These are phyloP conservation scores for Microcyclospora tardicrescens DNA, from an alignment of 2,329 filamentous ascomycete genomes.

Conservation along the genomic window DNA sequence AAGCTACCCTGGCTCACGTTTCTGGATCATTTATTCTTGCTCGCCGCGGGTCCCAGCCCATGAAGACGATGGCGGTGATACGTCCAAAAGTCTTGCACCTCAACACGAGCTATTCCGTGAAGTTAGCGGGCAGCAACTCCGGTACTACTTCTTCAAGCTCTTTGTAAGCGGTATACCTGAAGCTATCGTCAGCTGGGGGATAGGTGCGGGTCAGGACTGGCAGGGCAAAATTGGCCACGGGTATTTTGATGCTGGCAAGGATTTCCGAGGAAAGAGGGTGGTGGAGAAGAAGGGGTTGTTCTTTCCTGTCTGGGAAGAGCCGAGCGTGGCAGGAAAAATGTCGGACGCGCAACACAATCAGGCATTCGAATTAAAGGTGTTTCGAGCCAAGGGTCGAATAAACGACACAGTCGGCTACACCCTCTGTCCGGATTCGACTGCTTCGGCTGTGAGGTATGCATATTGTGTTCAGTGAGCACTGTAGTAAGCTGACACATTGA, in stretches of 20 bases:
- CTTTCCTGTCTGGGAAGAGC: constrained; percentile 18
- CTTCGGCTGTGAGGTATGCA: too few relatives aligned
- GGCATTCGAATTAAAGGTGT: constrained; percentile 30
- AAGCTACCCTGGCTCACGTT: constrained; percentile 24
- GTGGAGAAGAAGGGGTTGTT: constrained; percentile 31
- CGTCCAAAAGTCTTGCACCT: too few relatives aligned
- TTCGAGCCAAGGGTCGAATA: constrained; percentile 28
- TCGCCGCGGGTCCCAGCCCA: constrained; percentile 11
- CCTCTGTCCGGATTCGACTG: too few relatives aligned
- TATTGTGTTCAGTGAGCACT: too few relatives aligned
- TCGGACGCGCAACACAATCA: constrained; percentile 6
- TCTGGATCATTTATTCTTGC: constrained; percentile 32
- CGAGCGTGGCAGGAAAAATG: constrained; percentile 5
- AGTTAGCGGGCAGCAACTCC: neutral
- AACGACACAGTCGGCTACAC: constrained; percentile 13
- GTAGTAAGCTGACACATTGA: neutral
- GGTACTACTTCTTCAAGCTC: constrained; percentile 35
- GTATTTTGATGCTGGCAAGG: constrained; percentile 24
- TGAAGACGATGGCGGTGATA: neutral
- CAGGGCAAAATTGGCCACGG: constrained; percentile 34
- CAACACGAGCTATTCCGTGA: neutral
- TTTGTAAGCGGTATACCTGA: constrained; percentile 23
- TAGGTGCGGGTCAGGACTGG: constrained; percentile 29
- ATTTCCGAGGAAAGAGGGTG: constrained; percentile 17
- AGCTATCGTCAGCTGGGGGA: constrained; percentile 32